phyloP scores from a whole-genome alignment of 1,284 basidiomycete species.

The Ceratobasidium sp. region DNA sequence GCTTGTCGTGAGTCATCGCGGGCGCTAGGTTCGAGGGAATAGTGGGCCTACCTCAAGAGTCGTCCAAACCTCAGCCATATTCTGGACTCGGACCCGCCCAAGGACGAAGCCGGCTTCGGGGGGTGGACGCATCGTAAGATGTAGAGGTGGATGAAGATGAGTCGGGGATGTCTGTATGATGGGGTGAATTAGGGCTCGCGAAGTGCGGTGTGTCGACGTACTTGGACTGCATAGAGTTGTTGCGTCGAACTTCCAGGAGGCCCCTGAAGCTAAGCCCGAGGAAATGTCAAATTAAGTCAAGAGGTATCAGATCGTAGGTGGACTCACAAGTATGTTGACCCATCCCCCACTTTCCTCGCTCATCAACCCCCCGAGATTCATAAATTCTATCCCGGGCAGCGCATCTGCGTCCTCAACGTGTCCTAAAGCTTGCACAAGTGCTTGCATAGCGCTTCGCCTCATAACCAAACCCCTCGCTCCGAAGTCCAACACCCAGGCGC shows the following conservation, averaged over 20 bases:
- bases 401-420: constrained; percentile 15
- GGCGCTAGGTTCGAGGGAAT: not conserved
- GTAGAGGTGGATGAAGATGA: constrained; percentile 33
- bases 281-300: not conserved
- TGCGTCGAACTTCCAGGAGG: not conserved
- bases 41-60: constrained; percentile 40
- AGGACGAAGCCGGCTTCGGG: constrained; percentile 43
- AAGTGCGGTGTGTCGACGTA: not conserved
- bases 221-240: constrained; percentile 28
- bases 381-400: constrained; percentile 15
- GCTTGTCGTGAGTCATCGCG: not conserved
- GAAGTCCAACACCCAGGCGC: constrained; percentile 31
- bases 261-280: not conserved
- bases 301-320: not conserved
- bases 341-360: constrained; percentile 23
- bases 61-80: constrained; percentile 45
- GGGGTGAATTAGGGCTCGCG: not conserved
- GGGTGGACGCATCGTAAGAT: constrained; percentile 33
- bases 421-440: constrained; percentile 26
- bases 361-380: constrained; percentile 30
- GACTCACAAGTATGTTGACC: constrained; percentile 31
- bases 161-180: constrained; percentile 16
- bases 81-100: constrained; percentile 37
- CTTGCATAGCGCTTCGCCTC: constrained; percentile 33
- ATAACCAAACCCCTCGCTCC: constrained; percentile 30